phyloP scores from a whole-genome alignment of 208 protist genomes.

The Phytomonas sp. region DNA sequence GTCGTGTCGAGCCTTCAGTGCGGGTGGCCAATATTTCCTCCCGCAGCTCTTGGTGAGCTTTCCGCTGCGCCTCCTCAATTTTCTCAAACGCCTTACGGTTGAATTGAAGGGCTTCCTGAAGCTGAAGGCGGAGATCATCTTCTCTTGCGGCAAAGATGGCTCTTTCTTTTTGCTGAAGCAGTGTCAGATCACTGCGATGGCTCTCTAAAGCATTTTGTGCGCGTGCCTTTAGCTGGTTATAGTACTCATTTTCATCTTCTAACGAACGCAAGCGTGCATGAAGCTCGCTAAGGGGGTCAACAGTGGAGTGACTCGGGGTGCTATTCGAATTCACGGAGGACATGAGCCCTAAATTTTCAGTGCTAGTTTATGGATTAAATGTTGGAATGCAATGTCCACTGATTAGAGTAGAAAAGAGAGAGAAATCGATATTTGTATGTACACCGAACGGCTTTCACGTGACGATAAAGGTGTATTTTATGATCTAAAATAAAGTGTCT shows the following conservation, averaged over 20 bases:
- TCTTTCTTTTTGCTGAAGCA: slow-evolving; percentile 58
- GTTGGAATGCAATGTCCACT: background rate
- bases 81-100: slow-evolving; percentile 23
- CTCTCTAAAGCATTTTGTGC: slow-evolving; percentile 42
- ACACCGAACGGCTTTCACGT: background rate
- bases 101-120: slow-evolving; percentile 22
- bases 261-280: slow-evolving; percentile 31
- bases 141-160: slow-evolving; percentile 39
- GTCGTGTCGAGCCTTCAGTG: slow-evolving; percentile 3
- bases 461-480: background rate
- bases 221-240: slow-evolving; percentile 23
- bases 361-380: background rate
- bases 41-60: slow-evolving; percentile 16
- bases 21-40: slow-evolving; percentile 23
- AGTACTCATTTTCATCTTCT: slow-evolving; percentile 50
- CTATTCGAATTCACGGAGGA: background rate
- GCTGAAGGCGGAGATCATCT: slow-evolving; percentile 40
- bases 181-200: slow-evolving; percentile 65
- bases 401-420: background rate
- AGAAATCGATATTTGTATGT: background rate
- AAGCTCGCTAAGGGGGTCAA: slow-evolving; percentile 30
- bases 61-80: slow-evolving; percentile 13
- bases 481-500: background rate
- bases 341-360: background rate
- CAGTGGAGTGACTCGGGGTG: background rate